Evolutionary conservation across 495 filamentous ascomycete genomes (phyloP).

Genomic region (Penicillium psychrofluorescens): DNA sequence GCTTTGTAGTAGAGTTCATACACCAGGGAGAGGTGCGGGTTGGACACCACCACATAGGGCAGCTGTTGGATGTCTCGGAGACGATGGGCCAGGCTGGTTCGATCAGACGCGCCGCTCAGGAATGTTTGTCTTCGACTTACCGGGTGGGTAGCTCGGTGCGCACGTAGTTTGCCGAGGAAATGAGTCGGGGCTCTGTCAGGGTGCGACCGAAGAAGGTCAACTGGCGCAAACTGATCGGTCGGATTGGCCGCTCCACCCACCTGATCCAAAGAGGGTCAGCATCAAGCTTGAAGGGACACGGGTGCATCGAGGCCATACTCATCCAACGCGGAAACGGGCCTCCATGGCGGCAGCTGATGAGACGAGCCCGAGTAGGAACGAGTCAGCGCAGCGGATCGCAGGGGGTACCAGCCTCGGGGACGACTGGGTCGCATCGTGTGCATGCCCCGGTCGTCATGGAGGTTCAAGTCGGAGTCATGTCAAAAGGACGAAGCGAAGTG

Average conservation of each 20-base stretch:
- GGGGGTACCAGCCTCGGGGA: conserved; percentile 22
- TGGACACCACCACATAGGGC: conserved; percentile 94
- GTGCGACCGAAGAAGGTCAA: conserved; percentile 92
- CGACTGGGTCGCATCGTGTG: conserved; percentile 29
- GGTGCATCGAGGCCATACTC: conserved; percentile 50
- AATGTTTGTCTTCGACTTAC: conserved; percentile 28
- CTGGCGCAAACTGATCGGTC: conserved; percentile 83
- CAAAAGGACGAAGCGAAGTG: too few relatives aligned
- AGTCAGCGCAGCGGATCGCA: conserved; percentile 12
- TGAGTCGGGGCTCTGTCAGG: conserved; percentile 78
- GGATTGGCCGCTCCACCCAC: conserved; percentile 79
- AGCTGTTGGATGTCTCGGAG: conserved; percentile 96
- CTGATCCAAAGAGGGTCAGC: conserved; percentile 30
- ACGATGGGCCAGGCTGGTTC: conserved; percentile 73
- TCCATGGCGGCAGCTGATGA: conserved; percentile 57
- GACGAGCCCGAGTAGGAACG: conserved; percentile 19
- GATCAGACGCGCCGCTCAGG: too few relatives aligned
- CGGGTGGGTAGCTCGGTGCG: conserved; percentile 90
- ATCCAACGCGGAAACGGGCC: conserved; percentile 75
- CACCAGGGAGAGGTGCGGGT: conserved; percentile 84
- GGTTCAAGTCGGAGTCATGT: too few relatives aligned
- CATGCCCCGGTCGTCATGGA: too few relatives aligned
- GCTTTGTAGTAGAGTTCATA: conserved; percentile 96
- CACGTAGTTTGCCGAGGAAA: conserved; percentile 95
- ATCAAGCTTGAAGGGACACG: background rate